Base-by-base conservation (phyloP, 2,329 filamentous ascomycete species). In the Chaetomium sp. region DNA sequence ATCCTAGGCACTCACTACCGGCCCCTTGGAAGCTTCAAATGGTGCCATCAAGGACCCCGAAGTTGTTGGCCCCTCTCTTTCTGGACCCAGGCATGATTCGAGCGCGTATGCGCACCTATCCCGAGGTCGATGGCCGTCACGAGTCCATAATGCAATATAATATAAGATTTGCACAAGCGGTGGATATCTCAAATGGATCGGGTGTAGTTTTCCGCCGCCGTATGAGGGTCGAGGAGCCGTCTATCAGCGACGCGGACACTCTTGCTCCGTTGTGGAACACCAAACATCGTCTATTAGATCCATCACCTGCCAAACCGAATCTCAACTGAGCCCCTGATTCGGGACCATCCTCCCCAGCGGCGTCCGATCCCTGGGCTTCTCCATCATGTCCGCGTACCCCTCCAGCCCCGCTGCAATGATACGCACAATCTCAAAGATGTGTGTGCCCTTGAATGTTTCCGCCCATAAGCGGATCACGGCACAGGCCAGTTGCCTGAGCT, bases 401-500 rank as follows among this genome's bases (percentile, higher is more conserved):
- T 87, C 85, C 57, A 88, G 71, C 19, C 83, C 84, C 19, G 79
- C 77, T 0, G 84, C 85, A 78, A 88, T 85, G 3, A 84, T 81
- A 70, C 82, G 82, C 50, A 87, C 81, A 65, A 87, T 80, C 64
- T 87, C 85, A 69, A 87, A 87, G 7, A 87, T 83, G 69, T 87
- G 85, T 12, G 81, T 81, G 12, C 85, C 85, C 67, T 86, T 86
- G 73, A 87, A 87, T 0, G 84, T 83, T 72, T 87, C 85, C 0
- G 85, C 84, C 85, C 85, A 87, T 1, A 88, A 78, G 38, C 84
- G 78, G 35, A 87, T 81, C 29, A 88, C 85, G 0, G 85, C 85
- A 16, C 80, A 81, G 0, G 85, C 84, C 5, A 87, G 77, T 70
- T 85, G 83, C 19, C 83, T 79, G 57, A 87, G 73, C 71, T 83